Evolutionary conservation across 2,329 filamentous ascomycete genomes (phyloP).

Genomic region (Elsinoe ampelina): DNA sequence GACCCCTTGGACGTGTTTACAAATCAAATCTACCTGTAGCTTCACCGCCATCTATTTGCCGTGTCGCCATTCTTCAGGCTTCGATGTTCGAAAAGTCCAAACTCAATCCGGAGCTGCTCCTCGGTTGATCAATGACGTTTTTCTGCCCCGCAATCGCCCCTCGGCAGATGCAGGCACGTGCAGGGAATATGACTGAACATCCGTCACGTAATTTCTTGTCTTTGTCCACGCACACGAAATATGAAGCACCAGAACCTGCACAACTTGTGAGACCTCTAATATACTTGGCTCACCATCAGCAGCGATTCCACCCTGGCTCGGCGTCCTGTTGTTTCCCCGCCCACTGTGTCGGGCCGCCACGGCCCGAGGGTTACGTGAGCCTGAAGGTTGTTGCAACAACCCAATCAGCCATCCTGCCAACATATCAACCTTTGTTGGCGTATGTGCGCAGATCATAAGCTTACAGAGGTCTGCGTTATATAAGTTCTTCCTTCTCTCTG

Average conservation of each 20-base stretch:
- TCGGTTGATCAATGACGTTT: background rate
- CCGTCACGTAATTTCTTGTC: too few relatives aligned
- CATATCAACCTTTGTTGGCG: background rate
- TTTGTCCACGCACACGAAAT: too few relatives aligned
- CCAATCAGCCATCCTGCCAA: background rate
- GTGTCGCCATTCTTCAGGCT: background rate
- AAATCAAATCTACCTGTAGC: conserved; percentile 2
- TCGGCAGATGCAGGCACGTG: background rate
- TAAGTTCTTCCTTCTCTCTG: background rate
- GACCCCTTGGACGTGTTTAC: conserved; percentile 8
- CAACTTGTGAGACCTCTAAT: too few relatives aligned
- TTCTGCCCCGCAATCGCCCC: background rate
- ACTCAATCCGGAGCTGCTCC: background rate
- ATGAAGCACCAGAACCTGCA: too few relatives aligned
- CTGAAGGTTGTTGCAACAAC: background rate
- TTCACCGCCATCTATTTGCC: background rate
- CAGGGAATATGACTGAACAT: too few relatives aligned
- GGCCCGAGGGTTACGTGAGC: background rate
- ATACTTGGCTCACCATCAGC: too few relatives aligned
- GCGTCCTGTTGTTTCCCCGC: too few relatives aligned
- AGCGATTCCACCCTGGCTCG: too few relatives aligned
- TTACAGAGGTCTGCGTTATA: background rate
- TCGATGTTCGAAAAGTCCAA: background rate
- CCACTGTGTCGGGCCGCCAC: background rate
- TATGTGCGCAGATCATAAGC: background rate